Evolutionary conservation across 2,329 filamentous ascomycete species (phyloP), one percentile per base, ranked within the genome.

Genomic region (Knufia fluminis): DNA sequence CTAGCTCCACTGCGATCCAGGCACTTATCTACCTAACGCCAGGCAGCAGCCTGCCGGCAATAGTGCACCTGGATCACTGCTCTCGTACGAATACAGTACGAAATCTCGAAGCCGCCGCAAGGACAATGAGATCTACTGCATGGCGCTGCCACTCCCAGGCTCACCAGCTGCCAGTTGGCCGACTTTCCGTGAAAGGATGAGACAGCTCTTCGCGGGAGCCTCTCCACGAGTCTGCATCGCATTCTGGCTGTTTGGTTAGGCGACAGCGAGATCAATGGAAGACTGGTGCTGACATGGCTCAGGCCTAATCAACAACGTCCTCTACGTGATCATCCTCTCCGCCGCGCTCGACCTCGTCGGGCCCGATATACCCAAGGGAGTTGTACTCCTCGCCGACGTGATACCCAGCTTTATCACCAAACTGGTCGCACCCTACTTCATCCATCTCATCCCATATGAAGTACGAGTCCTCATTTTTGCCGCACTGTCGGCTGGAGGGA

Each of bases 301-400:
- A 91, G 87, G 87, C 46, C 72, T 92, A 16, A 92, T 97, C 65
- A 97, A 98, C 69, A 97, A 97, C 71, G 87, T 97, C 59, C 85
- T 96, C 69, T 97, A 96, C 68, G 91, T 97, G 49, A 86, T 97
- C 66, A 92, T 97, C 64, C 84, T 98, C 61, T 94, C 89, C 24
- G 86, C 92, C 31, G 92, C 92, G 2, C 85, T 96, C 61, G 92
- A 98, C 62, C 85, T 98, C 54, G 92, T 97, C 59, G 91, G 91
- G 31, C 83, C 86, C 26, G 66, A 74, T 56, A 76, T 96, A 1
- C 92, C 92, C 44, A 97, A 97, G 67, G 88, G 86, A 59, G 78
- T 94, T 50, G 91, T 98, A 49, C 82, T 97, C 48, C 85, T 97
- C 54, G 89, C 89, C 64, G 89, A 96, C 66, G 88, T 97, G 48